Evolutionary conservation across 1,139 yeast species (phyloP), one percentile per base, ranked within the genome.

Genomic region (Saccharomyces hybrid): DNA sequence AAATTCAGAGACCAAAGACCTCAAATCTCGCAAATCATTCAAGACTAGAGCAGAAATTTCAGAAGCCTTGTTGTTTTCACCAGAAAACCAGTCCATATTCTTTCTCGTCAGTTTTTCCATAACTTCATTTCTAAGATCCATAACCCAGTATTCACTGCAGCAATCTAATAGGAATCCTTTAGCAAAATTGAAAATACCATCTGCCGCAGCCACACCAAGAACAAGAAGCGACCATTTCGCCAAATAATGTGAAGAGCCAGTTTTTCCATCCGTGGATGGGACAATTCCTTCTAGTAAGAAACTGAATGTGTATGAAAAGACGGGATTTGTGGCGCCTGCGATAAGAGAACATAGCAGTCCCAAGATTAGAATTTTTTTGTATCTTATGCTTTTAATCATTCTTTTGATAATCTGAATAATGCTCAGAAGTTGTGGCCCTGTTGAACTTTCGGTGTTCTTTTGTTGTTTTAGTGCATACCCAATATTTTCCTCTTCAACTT

Each of bases 21-120:
- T 76, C 58, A 88, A 72, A 64, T 88, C 96, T 61, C 96, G 81
- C 0, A 89, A 72, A 66, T 91, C 96, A 65, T 88, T 89, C 79
- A 90, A 75, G 3, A 90, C 62, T 23, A 88, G 73, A 0, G 95
- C 81, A 4, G 85, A 78, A 1, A 88, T 64, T 58, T 83, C 84
- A 14, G 87, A 77, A 0, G 87, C 75, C 27, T 74, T 74, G 49
- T 74, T 71, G 2, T 63, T 57, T 14, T 68, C 66, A 2, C 64
- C 56, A 38, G 72, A 70, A 60, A 82, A 84, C 82, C 85, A 88
- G 1, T 73, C 61, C 64, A 83, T 62, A 41, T 80, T 81, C 60
- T 83, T 88, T 2, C 72, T 68, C 5, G 82, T 69, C 1, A 90
- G 71, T 27, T 72, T 75, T 1, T 63, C 61, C 59, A 88, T 79